Conservation (phyloP, 2,329 filamentous ascomycete species). For the Colletotrichum ledebouriae region DNA sequence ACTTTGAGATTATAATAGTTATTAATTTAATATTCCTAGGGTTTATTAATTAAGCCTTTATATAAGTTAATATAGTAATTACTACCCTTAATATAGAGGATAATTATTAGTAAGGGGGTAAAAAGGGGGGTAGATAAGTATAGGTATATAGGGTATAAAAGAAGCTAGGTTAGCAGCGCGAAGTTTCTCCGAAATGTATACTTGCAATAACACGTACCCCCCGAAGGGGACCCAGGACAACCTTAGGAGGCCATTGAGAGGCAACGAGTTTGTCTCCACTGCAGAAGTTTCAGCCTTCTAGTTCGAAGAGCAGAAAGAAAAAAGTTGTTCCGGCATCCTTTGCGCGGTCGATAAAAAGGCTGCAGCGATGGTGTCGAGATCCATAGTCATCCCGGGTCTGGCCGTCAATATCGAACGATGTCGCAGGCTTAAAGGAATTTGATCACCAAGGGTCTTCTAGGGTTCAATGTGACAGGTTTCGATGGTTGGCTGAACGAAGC, state of each 20-base stretch:
- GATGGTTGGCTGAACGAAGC: slow-evolving; percentile 7
- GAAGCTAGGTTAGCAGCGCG: no score
- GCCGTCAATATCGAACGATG: slow-evolving; percentile 34
- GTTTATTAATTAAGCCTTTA: no score
- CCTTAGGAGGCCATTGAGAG: not conserved
- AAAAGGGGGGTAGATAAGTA: no score
- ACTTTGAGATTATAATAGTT: no score
- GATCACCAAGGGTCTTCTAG: slow-evolving; percentile 3
- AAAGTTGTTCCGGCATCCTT: slow-evolving; percentile 23
- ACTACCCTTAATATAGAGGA: no score
- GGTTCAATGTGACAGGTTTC: not conserved
- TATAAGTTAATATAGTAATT: no score
- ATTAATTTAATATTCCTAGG: no score
- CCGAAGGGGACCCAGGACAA: slow-evolving; percentile 1
- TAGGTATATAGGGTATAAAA: no score
- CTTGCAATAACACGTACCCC: no score
- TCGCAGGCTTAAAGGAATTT: slow-evolving; percentile 7
- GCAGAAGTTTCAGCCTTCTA: slow-evolving; percentile 40
- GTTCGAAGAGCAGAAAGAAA: slow-evolving; percentile 13
- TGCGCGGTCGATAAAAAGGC: not conserved
- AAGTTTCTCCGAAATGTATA: no score
- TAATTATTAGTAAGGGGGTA: no score
- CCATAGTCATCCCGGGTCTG: slow-evolving; percentile 15
- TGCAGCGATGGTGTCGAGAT: slow-evolving; percentile 22
- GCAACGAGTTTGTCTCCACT: slow-evolving; percentile 16